Percentiles rank a stretch among this genome's conserved stretches.
Conservation (phyloP, 352 stramenopile genomes). For the Aphanomyces cochlioides region DNA sequence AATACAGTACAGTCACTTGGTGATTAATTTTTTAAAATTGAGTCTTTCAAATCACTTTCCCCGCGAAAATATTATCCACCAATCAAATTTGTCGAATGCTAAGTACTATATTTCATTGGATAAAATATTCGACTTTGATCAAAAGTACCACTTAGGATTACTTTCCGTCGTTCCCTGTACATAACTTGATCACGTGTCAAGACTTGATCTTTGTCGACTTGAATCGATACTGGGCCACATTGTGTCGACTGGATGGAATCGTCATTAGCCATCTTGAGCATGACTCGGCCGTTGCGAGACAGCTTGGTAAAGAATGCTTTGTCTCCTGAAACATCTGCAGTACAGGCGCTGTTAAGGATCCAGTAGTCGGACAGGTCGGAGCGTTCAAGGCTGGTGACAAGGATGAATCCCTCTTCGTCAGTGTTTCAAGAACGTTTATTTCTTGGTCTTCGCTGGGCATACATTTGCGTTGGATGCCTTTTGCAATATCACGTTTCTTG, state of each 20-base stretch:
- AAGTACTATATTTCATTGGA: too few relatives aligned
- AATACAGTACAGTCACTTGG: too few relatives aligned
- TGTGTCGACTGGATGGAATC: background rate
- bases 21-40: too few relatives aligned
- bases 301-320: slow-evolving; percentile 11
- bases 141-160: too few relatives aligned
- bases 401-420: slow-evolving; percentile 5
- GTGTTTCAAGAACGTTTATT: background rate
- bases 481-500: background rate
- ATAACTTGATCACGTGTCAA: background rate
- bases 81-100: too few relatives aligned
- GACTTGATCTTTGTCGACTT: slow-evolving; percentile 1
- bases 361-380: background rate
- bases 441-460: background rate
- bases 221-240: background rate
- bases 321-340: background rate
- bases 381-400: background rate
- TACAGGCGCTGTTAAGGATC: slow-evolving; percentile 7
- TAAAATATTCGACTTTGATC: too few relatives aligned
- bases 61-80: too few relatives aligned
- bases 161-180: too few relatives aligned
- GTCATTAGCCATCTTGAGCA: background rate
- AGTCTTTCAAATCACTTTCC: too few relatives aligned
- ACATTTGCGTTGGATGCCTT: background rate
- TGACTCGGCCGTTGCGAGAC: background rate